phyloP scores from a whole-genome alignment of 2,329 filamentous ascomycete genomes.

The Eurotiales sp. region DNA sequence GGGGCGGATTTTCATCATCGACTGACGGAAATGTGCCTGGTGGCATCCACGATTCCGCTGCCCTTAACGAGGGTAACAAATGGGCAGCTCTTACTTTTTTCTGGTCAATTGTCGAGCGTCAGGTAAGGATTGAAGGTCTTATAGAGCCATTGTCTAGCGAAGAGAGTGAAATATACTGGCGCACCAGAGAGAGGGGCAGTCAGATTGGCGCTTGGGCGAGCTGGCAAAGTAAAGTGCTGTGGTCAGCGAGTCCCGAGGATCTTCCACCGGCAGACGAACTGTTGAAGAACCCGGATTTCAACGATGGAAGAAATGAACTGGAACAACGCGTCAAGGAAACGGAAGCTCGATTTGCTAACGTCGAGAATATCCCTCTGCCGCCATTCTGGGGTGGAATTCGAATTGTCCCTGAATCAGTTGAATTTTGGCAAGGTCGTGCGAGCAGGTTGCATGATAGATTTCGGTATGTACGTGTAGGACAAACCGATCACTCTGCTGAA shows the following conservation, averaged over 20 bases:
- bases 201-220: conserved; percentile 92
- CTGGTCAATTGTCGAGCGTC: conserved; percentile 82
- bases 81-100: conserved; percentile 83
- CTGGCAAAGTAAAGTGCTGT: conserved; percentile 74
- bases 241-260: conserved; percentile 31
- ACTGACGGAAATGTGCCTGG: conserved; percentile 10
- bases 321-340: conserved; percentile 74
- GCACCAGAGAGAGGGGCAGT: conserved; percentile 69
- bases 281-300: conserved; percentile 37
- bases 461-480: conserved; percentile 68
- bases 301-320: conserved; percentile 69
- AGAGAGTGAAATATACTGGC: conserved; percentile 68
- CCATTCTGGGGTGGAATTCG: conserved; percentile 92
- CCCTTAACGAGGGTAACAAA: conserved; percentile 53
- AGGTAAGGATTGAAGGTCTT: conserved; percentile 82
- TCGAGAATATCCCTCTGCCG: conserved; percentile 81
- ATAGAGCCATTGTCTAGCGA: conserved; percentile 63
- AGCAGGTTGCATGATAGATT: conserved; percentile 94
- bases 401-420: conserved; percentile 77
- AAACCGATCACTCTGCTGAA: conserved; percentile 19
- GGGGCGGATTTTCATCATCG: conserved; percentile 16
- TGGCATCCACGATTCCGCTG: conserved; percentile 16
- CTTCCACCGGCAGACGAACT: conserved; percentile 26
- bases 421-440: conserved; percentile 94
- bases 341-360: conserved; percentile 69